phyloP scores from a whole-genome alignment of 768 basidiomycete species.

The Kwoniella sp. region DNA sequence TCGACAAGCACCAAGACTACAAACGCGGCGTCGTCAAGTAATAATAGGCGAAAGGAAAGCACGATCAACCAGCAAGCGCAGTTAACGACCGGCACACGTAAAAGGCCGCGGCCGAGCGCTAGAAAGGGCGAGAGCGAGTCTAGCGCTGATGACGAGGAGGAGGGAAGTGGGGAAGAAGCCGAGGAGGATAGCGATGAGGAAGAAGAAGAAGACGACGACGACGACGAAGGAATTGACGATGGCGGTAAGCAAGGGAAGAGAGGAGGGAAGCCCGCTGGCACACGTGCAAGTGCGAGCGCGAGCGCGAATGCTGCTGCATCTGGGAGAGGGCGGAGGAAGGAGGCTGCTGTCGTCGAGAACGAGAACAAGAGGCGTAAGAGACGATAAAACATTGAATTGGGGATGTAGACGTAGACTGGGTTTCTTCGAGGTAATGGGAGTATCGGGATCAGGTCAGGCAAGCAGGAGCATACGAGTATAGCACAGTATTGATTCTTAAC shows the following conservation, averaged over 20 bases:
- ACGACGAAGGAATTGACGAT: neutral
- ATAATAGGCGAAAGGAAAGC: neutral
- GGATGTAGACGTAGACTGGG: neutral
- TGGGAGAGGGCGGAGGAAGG: neutral
- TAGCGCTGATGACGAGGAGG: neutral
- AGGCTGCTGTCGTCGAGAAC: neutral
- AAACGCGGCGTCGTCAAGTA: neutral
- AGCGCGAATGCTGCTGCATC: neutral
- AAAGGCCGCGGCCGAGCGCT: conserved; percentile 1
- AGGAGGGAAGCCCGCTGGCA: neutral
- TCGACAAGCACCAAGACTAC: neutral
- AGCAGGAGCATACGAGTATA: too few species aligned
- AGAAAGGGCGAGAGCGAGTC: conserved; percentile 9
- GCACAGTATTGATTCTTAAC: too few species aligned
- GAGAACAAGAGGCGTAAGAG: neutral
- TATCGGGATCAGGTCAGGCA: too few species aligned
- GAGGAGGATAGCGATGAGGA: neutral
- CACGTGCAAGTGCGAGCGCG: neutral
- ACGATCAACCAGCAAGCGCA: neutral
- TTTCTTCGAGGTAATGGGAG: too few species aligned
- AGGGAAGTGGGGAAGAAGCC: neutral
- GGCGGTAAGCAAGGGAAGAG: neutral
- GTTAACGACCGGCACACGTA: neutral
- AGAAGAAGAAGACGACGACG: neutral
- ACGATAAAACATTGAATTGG: neutral